A percentile compares a stretch with the other conserved stretches of the same genome.
phyloP scores from a whole-genome alignment of 331 rosid species.

The Saraca asoca region DNA sequence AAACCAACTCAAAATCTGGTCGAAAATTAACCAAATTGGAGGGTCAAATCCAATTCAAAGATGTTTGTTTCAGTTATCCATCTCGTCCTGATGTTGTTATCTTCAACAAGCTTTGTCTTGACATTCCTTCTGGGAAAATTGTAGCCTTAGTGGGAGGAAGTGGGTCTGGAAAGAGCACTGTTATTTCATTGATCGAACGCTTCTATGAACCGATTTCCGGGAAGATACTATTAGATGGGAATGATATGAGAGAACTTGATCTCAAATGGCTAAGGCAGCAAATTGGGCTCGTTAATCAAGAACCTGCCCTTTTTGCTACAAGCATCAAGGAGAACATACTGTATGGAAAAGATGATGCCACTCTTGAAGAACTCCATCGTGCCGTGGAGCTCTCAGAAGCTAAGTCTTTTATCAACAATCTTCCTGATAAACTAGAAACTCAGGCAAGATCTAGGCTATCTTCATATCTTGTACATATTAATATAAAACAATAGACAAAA shows the following conservation, averaged over 20 bases:
- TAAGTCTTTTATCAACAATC: conserved; percentile 77
- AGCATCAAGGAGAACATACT: conserved; percentile 86
- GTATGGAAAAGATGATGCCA: conserved; percentile 88
- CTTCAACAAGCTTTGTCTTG: conserved; percentile 65
- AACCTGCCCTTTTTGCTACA: conserved; percentile 94
- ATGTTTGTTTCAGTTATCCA: conserved; percentile 79
- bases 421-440: conserved; percentile 89
- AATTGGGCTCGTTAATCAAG: conserved; percentile 95
- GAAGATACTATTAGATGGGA: conserved; percentile 62
- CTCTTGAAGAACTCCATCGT: conserved; percentile 72
- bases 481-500: background rate
- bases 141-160: conserved; percentile 94
- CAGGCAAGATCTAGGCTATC: conserved; percentile 56
- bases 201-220: conserved; percentile 93
- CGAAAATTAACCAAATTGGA: conserved; percentile 59
- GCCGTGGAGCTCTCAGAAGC: conserved; percentile 94
- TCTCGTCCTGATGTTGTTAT: conserved; percentile 74
- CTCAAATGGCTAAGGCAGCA: conserved; percentile 89
- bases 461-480: conserved; percentile 4
- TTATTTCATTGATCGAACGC: conserved; percentile 79
- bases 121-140: conserved; percentile 86
- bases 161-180: conserved; percentile 96
- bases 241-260: conserved; percentile 62
- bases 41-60: conserved; percentile 77
- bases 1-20: conserved; percentile 57